Base-by-base conservation (phyloP, 805 yeast species). In the Barnettozyma salicaria region DNA sequence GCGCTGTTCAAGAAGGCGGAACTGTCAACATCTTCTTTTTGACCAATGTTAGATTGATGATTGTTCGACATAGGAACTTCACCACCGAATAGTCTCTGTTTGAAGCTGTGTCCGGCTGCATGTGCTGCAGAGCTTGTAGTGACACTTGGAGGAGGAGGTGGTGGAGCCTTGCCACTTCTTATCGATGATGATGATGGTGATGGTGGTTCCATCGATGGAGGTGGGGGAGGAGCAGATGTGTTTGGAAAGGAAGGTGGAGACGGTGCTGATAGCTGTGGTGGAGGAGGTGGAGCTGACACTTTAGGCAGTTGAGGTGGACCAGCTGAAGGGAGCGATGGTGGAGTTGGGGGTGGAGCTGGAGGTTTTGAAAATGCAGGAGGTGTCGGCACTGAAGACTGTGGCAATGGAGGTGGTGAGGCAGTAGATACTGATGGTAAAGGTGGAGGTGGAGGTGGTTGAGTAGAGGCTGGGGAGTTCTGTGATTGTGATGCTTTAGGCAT, bases 361-460 rank as follows among this genome's bases (percentile, higher is more conserved):
- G 43, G 10, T 56, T 8, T 28, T 27, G 41, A 34, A 13, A 43
- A 27, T 7, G 61, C 49, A 12, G 56, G 53, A 16, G 59, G 47
- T 6, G 58, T 40, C 22, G 21, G 12, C 6, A 17, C 2, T 11
- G n/a, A 18, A 13, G 30, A 11, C 54, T 47, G 11, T 25, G 35
- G 20, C 9, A 32, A 24, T 45, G 40, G 12, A 48, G 43, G 4
- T 54, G 40, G 22, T 36, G 37, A 12, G 42, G 40, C 6, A 33
- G n/a, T 9, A 19, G 58, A 55, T 12, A 58, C 48, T 6, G 60
- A 48, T n/a, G 58, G 52, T 17, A 58, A 45, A 7, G 59, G 40
- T 23, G 23, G 8, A 23, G 38, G n/a, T 3, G 37, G 5, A 28
- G 32, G 22, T 23, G 28, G 28, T 9, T 10, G 17, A 24, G 39